Evolutionary conservation across 2,329 filamentous ascomycete species (phyloP), one percentile per base, ranked within the genome.

Genomic region (Aureobasidium sp.): DNA sequence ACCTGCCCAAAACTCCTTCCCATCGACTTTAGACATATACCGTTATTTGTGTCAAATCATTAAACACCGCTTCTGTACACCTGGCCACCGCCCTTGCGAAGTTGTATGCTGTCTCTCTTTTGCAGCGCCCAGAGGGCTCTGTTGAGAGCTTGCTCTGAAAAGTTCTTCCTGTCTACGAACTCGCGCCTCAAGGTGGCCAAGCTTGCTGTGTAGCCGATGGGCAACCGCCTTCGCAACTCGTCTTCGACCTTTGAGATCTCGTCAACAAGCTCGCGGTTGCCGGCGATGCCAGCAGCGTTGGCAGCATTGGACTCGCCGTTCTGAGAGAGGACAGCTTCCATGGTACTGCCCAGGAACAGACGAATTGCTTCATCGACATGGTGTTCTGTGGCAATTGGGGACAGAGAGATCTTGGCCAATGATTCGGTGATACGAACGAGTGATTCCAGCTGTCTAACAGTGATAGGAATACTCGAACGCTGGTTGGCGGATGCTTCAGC

Each of bases 331-430:
- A 97, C 92, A 8, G 94, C 94, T 71, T 99, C 93, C 94, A 99
- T 97, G 63, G 94, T 99, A 3, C 88, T 92, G 67, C 92, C 94
- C 34, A 99, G 80, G 86, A 99, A 99, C 17, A 99, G 83, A 0
- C 94, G 88, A 70, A 99, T 99, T 2, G 94, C 94, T 78, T 99
- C 94, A 71, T 99, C 93, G 59, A 99, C 94, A 71, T 99, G 94
- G 51, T 85, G 82, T 74, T 97, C 93, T 0, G 89, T 92, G 2
- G 93, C 94, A 46, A 97, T 82, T 3, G 92, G 87, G 0, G 89
- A 90, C 9, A 99, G 83, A 0, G 88, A 87, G 47, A 99, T 81
- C 75, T 99, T 99, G 62, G 94, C 94, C 2, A 99, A 84, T 0
- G 94, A 92, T 74, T 99, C 94, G 2, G 92, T 95, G 71, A 99